Percentiles rank a stretch among this genome's conserved stretches.
phyloP scores from a whole-genome alignment of 1,284 basidiomycete genomes.

The Pseudozyma hubeiensis region DNA sequence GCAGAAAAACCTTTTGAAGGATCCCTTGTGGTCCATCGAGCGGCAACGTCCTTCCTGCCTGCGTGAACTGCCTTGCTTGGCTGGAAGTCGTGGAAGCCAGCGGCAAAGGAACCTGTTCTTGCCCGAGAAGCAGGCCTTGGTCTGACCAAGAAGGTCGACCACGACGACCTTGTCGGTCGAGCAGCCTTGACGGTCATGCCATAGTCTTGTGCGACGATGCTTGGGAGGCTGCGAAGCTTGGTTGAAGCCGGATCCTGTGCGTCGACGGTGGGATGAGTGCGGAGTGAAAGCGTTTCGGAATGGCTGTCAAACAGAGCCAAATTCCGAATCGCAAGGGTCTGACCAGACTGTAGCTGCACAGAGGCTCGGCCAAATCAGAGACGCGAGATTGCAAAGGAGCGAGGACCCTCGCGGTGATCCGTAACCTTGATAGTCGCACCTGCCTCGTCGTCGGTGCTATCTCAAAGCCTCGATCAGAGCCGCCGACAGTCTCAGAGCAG shows the following conservation, averaged over 20 bases:
- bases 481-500: neutral
- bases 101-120: slow-evolving; percentile 3
- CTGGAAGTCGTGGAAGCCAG: neutral
- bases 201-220: neutral
- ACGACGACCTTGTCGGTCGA: slow-evolving; percentile 38
- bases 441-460: slow-evolving; percentile 5
- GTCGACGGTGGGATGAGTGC: too few species aligned
- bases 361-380: slow-evolving; percentile 3
- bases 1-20: slow-evolving; percentile 33
- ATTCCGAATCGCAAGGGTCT: neutral
- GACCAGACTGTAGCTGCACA: neutral
- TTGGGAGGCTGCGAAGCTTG: too few species aligned
- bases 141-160: slow-evolving; percentile 41
- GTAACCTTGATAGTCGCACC: slow-evolving; percentile 11
- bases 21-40: slow-evolving; percentile 2
- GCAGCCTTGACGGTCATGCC: slow-evolving; percentile 18
- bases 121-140: neutral
- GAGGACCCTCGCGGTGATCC: slow-evolving; percentile 30
- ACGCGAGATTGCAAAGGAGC: slow-evolving; percentile 9
- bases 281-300: too few species aligned
- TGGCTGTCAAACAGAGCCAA: slow-evolving; percentile 38
- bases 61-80: neutral
- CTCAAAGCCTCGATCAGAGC: slow-evolving; percentile 9
- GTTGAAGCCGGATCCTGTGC: too few species aligned
- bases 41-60: slow-evolving; percentile 2